Percentiles rank a stretch among this genome's conserved stretches.
These are phyloP conservation scores for Pichia exigua DNA, from an alignment of 805 yeast species.

Conservation along the genomic window DNA sequence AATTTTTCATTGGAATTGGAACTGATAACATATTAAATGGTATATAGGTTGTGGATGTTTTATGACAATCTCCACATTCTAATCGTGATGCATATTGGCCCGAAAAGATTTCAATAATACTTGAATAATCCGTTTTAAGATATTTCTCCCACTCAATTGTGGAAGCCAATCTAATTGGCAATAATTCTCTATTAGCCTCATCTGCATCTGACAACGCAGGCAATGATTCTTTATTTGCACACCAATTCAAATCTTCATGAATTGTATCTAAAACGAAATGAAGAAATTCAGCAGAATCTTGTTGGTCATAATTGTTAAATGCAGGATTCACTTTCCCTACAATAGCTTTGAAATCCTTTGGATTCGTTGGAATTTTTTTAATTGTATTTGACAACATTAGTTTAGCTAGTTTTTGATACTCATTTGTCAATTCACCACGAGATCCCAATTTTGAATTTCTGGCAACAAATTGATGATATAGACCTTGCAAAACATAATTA, in stretches of 20 bases:
- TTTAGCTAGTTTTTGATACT: conserved; percentile 37
- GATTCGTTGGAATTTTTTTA: conserved; percentile 10
- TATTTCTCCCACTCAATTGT: conserved; percentile 91
- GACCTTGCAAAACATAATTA: conserved; percentile 50
- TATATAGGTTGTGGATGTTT: conserved; percentile 79
- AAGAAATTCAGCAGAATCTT: conserved; percentile 79
- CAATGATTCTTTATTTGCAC: conserved; percentile 50
- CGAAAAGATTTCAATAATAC: conserved; percentile 73
- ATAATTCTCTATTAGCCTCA: conserved; percentile 60
- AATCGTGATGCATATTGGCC: conserved; percentile 84
- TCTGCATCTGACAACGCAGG: conserved; percentile 51
- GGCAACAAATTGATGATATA: conserved; percentile 63
- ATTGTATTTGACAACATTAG: conserved; percentile 37
- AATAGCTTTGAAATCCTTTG: conserved; percentile 45
- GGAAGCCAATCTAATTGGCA: conserved; percentile 75
- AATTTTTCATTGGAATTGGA: conserved; percentile 53
- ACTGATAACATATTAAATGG: conserved; percentile 72
- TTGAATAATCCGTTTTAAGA: conserved; percentile 67
- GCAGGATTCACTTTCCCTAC: conserved; percentile 60
- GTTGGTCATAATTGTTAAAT: conserved; percentile 66
- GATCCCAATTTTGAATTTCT: conserved; percentile 69
- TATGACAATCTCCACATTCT: conserved; percentile 61
- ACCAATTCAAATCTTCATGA: conserved; percentile 75
- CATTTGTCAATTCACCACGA: conserved; percentile 66
- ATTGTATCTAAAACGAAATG: conserved; percentile 66